phyloP scores from a whole-genome alignment of 163 green algal species.

The Prototheca cutis region DNA sequence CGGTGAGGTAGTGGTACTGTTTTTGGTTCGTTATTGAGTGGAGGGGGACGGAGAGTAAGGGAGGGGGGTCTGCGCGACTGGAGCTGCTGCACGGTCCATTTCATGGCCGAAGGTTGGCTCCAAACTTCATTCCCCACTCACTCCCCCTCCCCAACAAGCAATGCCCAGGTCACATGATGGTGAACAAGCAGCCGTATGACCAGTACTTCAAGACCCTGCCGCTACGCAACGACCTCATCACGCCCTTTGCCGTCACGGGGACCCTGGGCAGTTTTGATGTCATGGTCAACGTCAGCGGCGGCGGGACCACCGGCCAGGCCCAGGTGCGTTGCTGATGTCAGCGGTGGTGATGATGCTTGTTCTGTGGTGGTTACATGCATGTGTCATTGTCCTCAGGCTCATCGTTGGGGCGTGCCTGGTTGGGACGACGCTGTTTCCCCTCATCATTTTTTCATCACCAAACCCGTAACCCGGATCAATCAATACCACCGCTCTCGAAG shows the following conservation, averaged over 20 bases:
- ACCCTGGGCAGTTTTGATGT: conserved; percentile 66
- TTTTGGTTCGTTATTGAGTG: too few relatives aligned
- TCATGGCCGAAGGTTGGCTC: too few relatives aligned
- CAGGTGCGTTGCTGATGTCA: conserved; percentile 24
- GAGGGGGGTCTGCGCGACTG: too few relatives aligned
- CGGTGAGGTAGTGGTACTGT: too few relatives aligned
- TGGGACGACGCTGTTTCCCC: too few relatives aligned
- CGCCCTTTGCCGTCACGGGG: conserved; percentile 62
- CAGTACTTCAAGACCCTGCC: conserved; percentile 63
- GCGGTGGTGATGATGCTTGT: not conserved
- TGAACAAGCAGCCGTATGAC: conserved; percentile 67
- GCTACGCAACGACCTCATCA: conserved; percentile 52
- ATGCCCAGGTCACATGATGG: conserved; percentile 39
- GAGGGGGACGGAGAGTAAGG: too few relatives aligned
- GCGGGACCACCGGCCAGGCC: conserved; percentile 43
- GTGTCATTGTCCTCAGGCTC: conserved; percentile 7
- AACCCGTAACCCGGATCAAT: too few relatives aligned
- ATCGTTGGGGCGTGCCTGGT: too few relatives aligned
- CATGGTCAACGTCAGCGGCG: conserved; percentile 46
- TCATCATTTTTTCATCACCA: too few relatives aligned
- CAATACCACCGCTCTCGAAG: too few relatives aligned
- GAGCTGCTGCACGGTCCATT: too few relatives aligned
- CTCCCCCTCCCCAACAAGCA: too few relatives aligned
- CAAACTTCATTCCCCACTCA: not conserved
- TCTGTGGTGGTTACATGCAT: not conserved